Evolutionary conservation across 2,329 filamentous ascomycete species (phyloP).

Genomic region (Microdochium bolleyi): DNA sequence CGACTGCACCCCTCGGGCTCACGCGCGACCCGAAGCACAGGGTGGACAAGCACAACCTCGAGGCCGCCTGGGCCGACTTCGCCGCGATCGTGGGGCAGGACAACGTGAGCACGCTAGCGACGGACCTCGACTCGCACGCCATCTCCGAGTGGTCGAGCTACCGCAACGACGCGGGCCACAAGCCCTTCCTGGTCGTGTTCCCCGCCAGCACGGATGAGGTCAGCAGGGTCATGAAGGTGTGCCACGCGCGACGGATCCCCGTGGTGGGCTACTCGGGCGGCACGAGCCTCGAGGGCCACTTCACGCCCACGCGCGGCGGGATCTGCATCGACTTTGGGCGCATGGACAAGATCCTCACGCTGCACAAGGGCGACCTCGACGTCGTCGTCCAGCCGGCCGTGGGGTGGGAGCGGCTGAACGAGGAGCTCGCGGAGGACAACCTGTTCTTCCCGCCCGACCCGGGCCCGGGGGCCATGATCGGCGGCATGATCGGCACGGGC

Average conservation of each 20-base stretch:
- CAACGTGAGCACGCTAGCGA: constrained; percentile 52
- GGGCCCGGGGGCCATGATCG: constrained; percentile 76
- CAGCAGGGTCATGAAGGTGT: constrained; percentile 67
- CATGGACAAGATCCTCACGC: constrained; percentile 63
- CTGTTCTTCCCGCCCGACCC: constrained; percentile 84
- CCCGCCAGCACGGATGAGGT: constrained; percentile 69
- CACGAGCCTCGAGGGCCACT: constrained; percentile 73
- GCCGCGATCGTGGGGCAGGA: constrained; percentile 55
- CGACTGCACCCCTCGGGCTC: constrained; percentile 50
- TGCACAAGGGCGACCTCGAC: constrained; percentile 63
- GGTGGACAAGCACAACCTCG: constrained; percentile 52
- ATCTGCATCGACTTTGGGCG: constrained; percentile 69
- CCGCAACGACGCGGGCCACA: constrained; percentile 35
- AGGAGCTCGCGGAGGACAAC: constrained; percentile 56
- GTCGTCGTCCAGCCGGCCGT: constrained; percentile 65
- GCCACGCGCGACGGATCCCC: constrained; percentile 61
- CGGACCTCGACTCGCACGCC: constrained; percentile 48
- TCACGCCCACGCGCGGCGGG: constrained; percentile 63
- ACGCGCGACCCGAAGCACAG: constrained; percentile 47
- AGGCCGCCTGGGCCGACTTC: constrained; percentile 65
- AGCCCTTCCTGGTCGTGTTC: constrained; percentile 62
- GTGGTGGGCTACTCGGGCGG: constrained; percentile 71
- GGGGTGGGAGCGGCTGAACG: constrained; percentile 73
- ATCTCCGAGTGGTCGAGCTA: constrained; percentile 58
- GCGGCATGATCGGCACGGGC: constrained; percentile 66